Evolutionary conservation across 805 yeast species (phyloP).

Genomic region (Candida bentonensis): DNA sequence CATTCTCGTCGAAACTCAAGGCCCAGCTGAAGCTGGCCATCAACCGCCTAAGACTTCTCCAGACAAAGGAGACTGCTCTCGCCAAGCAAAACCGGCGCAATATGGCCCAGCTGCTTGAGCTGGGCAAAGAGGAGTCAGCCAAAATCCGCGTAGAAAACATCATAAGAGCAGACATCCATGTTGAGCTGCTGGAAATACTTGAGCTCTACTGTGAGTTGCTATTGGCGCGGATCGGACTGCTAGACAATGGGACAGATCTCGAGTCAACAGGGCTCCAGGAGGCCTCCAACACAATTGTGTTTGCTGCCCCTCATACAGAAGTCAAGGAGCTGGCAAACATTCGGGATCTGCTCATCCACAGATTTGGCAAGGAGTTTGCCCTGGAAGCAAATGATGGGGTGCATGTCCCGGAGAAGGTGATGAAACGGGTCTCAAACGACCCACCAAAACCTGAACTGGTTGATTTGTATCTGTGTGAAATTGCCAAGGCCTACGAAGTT

Average conservation of each 20-base stretch:
- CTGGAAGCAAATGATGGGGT: slow-evolving; percentile 32
- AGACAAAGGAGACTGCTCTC: slow-evolving; percentile 59
- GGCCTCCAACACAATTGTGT: slow-evolving; percentile 58
- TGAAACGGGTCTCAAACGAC: slow-evolving; percentile 45
- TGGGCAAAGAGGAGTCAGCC: slow-evolving; percentile 72
- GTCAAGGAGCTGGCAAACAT: slow-evolving; percentile 53
- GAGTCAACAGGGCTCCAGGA: slow-evolving; percentile 43
- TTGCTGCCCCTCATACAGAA: slow-evolving; percentile 59
- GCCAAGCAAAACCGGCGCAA: slow-evolving; percentile 60
- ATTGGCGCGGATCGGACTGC: slow-evolving; percentile 55
- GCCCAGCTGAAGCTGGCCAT: slow-evolving; percentile 48
- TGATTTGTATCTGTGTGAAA: slow-evolving; percentile 56
- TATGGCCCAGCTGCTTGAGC: slow-evolving; percentile 54
- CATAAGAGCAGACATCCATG: slow-evolving; percentile 66
- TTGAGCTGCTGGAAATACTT: slow-evolving; percentile 63
- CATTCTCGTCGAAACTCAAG: slow-evolving; percentile 3
- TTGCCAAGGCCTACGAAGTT: slow-evolving; percentile 65
- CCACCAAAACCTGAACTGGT: slow-evolving; percentile 60
- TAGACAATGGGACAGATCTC: slow-evolving; percentile 23
- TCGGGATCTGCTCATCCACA: slow-evolving; percentile 45
- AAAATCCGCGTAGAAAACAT: slow-evolving; percentile 71
- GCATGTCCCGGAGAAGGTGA: slow-evolving; percentile 41
- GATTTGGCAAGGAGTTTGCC: slow-evolving; percentile 58
- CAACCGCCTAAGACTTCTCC: slow-evolving; percentile 53
- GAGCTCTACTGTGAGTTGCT: slow-evolving; percentile 74